A percentile compares a stretch with the other conserved stretches of the same genome.
Conservation (phyloP, 371 early-diverging fungal species). For the Thermomucor indicae-seudaticae region DNA sequence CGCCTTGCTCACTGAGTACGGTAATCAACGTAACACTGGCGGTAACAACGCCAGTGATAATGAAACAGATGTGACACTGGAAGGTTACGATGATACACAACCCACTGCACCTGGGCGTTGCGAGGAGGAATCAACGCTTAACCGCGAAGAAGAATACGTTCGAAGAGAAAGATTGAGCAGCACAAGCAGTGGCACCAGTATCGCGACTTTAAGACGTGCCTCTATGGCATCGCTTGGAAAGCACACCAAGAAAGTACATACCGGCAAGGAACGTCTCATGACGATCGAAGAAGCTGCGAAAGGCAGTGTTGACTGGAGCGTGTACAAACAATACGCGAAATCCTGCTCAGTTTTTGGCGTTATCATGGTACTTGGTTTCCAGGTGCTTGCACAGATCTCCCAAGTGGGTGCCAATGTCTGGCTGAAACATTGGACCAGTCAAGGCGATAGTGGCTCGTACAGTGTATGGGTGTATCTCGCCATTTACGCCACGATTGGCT, state of each 20-base stretch:
- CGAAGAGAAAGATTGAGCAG: slow-evolving; percentile 38
- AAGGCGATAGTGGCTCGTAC: slow-evolving; percentile 42
- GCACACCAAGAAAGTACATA: slow-evolving; percentile 12
- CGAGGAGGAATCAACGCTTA: slow-evolving; percentile 33
- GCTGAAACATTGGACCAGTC: slow-evolving; percentile 70
- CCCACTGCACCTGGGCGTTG: slow-evolving; percentile 28
- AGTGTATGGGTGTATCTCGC: slow-evolving; percentile 62
- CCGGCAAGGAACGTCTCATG: slow-evolving; percentile 51
- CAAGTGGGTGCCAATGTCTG: slow-evolving; percentile 63
- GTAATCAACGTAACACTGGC: slow-evolving; percentile 15
- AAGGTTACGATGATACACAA: slow-evolving; percentile 21
- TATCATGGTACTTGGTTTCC: slow-evolving; percentile 46
- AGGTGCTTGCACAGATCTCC: slow-evolving; percentile 52
- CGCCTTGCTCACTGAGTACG: slow-evolving; percentile 43
- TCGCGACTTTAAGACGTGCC: slow-evolving; percentile 50
- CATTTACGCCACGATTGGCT: slow-evolving; percentile 80
- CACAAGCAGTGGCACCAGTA: slow-evolving; percentile 30
- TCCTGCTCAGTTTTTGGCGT: slow-evolving; percentile 65
- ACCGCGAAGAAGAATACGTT: slow-evolving; percentile 21
- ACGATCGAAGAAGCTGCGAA: slow-evolving; percentile 74
- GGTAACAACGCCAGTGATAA: slow-evolving; percentile 3
- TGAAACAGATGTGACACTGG: slow-evolving; percentile 22
- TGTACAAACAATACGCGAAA: slow-evolving; percentile 75
- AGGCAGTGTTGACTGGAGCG: slow-evolving; percentile 71
- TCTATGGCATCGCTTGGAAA: slow-evolving; percentile 45